These are phyloP conservation scores for Saccharum spontaneum DNA, from an alignment of 176 grass and related monocot genomes.

Conservation along the genomic window DNA sequence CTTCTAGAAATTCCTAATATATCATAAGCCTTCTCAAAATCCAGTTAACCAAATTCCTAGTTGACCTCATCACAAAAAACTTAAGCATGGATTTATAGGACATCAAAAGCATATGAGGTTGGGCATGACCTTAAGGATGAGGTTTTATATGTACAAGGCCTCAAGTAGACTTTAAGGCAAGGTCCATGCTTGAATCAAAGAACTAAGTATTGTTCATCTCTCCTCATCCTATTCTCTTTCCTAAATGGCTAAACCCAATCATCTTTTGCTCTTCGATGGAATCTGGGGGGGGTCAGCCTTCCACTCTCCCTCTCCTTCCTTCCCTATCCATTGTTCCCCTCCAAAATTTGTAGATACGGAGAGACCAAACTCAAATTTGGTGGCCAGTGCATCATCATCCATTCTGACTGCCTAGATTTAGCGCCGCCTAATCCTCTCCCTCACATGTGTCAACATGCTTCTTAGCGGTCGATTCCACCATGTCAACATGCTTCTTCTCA, in stretches of 20 bases:
- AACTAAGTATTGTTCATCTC: background rate
- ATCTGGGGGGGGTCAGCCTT: background rate
- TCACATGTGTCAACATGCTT: too few relatives aligned
- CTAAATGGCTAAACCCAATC: background rate
- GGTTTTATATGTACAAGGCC: background rate
- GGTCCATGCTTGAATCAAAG: background rate
- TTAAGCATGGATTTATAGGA: background rate
- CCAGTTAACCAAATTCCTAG: background rate
- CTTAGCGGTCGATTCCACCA: too few relatives aligned
- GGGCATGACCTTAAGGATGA: background rate
- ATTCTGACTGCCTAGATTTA: too few relatives aligned
- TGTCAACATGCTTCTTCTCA: background rate
- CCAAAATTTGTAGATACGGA: too few relatives aligned
- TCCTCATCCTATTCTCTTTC: background rate
- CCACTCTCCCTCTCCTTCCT: background rate
- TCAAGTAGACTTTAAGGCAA: background rate
- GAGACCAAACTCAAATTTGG: too few relatives aligned
- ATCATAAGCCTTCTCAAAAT: background rate
- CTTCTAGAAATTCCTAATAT: background rate
- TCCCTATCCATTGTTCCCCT: too few relatives aligned
- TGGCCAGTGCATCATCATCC: too few relatives aligned
- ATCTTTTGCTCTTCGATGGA: background rate
- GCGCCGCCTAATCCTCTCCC: too few relatives aligned
- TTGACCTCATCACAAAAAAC: background rate
- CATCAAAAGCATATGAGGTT: background rate